Evolutionary conservation across 148 eudicot genomes (phyloP).

Genomic region (Vaccinium vitisidaea): DNA sequence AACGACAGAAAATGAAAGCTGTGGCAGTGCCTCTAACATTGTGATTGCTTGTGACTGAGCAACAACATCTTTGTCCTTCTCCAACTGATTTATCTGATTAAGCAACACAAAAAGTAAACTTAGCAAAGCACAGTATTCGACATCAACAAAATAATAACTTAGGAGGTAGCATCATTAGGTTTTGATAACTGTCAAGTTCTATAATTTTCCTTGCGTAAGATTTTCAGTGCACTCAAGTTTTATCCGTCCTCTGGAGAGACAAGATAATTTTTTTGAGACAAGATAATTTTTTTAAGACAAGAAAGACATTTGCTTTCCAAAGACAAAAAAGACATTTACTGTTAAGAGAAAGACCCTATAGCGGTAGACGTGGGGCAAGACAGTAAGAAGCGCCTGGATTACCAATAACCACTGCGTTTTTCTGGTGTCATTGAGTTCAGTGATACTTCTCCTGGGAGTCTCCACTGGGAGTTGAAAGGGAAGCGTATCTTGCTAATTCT

Average conservation of each 20-base stretch:
- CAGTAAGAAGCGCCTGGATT: background rate
- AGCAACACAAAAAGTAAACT: background rate
- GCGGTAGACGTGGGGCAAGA: background rate
- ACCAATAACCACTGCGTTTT: background rate
- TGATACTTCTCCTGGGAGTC: background rate
- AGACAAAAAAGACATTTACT: background rate
- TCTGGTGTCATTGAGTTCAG: too few relatives aligned
- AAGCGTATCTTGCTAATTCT: background rate
- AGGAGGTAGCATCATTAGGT: background rate
- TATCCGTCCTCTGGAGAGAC: background rate
- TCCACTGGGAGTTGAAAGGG: background rate
- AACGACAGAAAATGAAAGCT: constrained; percentile 64
- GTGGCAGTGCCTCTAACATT: constrained; percentile 65
- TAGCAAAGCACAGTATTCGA: background rate
- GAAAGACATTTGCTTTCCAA: background rate
- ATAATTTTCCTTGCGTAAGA: background rate
- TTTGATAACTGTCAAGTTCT: background rate
- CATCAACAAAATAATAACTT: background rate
- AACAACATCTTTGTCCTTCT: constrained; percentile 98
- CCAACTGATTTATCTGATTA: constrained; percentile 81
- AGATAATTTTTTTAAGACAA: background rate
- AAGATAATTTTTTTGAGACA: background rate
- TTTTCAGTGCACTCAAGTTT: background rate
- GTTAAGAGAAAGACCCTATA: background rate
- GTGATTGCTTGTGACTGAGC: constrained; percentile 93